phyloP scores from a whole-genome alignment of 2,329 filamentous ascomycete species.

The Penicillium sp. region DNA sequence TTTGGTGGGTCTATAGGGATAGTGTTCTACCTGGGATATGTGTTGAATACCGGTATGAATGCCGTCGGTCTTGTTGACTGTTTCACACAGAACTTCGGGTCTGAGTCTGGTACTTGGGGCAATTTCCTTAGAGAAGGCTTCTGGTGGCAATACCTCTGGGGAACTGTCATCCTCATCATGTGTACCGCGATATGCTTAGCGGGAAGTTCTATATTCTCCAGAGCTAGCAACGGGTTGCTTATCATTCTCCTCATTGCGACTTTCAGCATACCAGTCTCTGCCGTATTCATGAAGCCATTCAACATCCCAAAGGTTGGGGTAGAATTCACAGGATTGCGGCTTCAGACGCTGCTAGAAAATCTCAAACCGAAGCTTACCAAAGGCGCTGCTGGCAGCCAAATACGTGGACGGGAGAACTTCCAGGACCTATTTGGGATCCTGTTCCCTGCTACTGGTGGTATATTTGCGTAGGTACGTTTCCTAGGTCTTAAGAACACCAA shows the following conservation, averaged over 20 bases:
- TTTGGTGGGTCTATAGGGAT: constrained; percentile 83
- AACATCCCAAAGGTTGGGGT: constrained; percentile 54
- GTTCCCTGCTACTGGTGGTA: constrained; percentile 61
- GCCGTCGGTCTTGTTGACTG: constrained; percentile 79
- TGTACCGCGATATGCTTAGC: constrained; percentile 70
- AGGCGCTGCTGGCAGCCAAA: constrained; percentile 54
- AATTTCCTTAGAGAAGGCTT: constrained; percentile 61
- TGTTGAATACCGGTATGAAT: constrained; percentile 79
- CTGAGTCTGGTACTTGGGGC: constrained; percentile 47
- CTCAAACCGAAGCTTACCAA: constrained; percentile 58
- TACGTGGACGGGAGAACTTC: constrained; percentile 59
- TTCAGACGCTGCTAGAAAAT: constrained; percentile 63
- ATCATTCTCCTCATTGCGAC: constrained; percentile 63
- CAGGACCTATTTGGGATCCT: constrained; percentile 77
- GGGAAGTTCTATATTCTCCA: constrained; percentile 72
- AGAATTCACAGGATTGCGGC: constrained; percentile 67
- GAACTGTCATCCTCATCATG: constrained; percentile 59
- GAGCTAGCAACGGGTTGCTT: constrained; percentile 68
- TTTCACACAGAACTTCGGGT: constrained; percentile 64
- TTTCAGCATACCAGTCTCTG: constrained; percentile 73
- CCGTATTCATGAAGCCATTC: constrained; percentile 61
- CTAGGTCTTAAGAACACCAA: no score
- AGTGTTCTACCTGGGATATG: constrained; percentile 79
- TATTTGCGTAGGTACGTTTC: constrained; percentile 52
- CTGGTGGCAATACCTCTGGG: constrained; percentile 69